Evolutionary conservation across 164 flowering plant genomes (phyloP), one percentile per base, ranked within the genome.

Genomic region (Vitis rupestris): DNA sequence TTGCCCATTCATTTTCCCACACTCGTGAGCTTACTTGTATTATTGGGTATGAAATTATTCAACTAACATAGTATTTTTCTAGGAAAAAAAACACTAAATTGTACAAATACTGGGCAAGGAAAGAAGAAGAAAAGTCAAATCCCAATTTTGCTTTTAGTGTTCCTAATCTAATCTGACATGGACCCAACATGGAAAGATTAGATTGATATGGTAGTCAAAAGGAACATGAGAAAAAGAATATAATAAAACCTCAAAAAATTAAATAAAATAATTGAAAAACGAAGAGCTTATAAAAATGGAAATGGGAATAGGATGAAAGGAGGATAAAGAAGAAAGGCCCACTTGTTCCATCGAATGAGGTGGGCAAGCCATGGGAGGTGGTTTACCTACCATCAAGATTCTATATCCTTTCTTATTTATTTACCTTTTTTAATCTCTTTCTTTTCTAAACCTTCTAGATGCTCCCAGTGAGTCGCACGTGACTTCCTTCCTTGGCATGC

Each of bases 381-480:
- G 73, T 54, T 70, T 53, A 63, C 73, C 73, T 44, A 70, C 61
- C 67, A 13, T 8, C 47, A 47, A 63, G 44, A 70, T 63, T 69
- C 67, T 19, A 9, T 7, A 16, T 9, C 13, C 53, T 63, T 44
- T 14, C 13, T 56, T 44, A 37, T 10, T 44, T 31, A 12, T 49
- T 17, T 3, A 10, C 17, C 0, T 5, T 14, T 16, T 15, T 54
- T 52, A 51, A 14, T 53, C 13, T 53, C 1, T 14, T 13, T 16
- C 27, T 23, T 23, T 23, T 1, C 27, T 2, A 48, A 27, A 8
- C 48, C 49, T 59, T 59, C 63, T 68, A 59, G 71, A 68, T 50
- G 15, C 7, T 6, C 44, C 44, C 44, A 37, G 44, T 3, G 44
- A 3, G 6, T 37, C 44, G 44, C 44, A 37, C 44, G 44, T 37